A percentile compares a stretch with the other conserved stretches of the same genome.
These are phyloP conservation scores for Ascochyta clinopodiicola DNA, from an alignment of 2,329 filamentous ascomycete species.

Conservation along the genomic window DNA sequence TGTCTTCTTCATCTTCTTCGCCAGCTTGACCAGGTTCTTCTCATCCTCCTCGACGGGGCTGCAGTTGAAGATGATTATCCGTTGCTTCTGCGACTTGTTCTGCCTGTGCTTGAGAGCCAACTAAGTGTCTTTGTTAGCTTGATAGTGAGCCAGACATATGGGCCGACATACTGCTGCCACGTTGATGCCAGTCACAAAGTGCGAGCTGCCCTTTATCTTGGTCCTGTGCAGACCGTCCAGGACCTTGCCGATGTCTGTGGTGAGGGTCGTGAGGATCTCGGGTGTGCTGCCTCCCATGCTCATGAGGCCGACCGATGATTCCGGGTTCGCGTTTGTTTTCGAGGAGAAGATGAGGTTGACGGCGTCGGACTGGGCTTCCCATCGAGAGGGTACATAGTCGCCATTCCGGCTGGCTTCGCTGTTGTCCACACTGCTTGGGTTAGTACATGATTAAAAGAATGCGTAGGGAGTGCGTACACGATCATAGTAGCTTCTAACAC, in stretches of 20 bases:
- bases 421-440: constrained; percentile 79
- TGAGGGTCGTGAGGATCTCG: constrained; percentile 94
- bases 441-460: constrained; percentile 30
- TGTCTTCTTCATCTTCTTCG: constrained; percentile 99
- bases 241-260: constrained; percentile 94
- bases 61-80: constrained; percentile 96
- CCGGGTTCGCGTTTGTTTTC: constrained; percentile 93
- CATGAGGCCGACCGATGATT: constrained; percentile 97
- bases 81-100: constrained; percentile 95
- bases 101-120: constrained; percentile 96
- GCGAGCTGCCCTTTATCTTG: constrained; percentile 87
- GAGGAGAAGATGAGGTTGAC: constrained; percentile 94
- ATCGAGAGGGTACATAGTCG: constrained; percentile 88
- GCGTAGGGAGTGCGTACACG: constrained; percentile 59
- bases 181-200: constrained; percentile 93
- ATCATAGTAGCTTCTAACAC: constrained; percentile 99
- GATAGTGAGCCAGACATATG: constrained; percentile 80
- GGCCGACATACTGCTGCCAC: constrained; percentile 81
- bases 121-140: constrained; percentile 59
- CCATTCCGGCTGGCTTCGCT: constrained; percentile 98
- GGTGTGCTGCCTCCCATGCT: constrained; percentile 98
- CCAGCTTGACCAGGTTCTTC: constrained; percentile 84
- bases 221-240: constrained; percentile 80
- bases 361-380: constrained; percentile 94
- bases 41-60: constrained; percentile 89